Percentiles rank a stretch among this genome's conserved stretches.
phyloP scores from a whole-genome alignment of 805 yeast genomes.

The Hanseniaspora thailandica region DNA sequence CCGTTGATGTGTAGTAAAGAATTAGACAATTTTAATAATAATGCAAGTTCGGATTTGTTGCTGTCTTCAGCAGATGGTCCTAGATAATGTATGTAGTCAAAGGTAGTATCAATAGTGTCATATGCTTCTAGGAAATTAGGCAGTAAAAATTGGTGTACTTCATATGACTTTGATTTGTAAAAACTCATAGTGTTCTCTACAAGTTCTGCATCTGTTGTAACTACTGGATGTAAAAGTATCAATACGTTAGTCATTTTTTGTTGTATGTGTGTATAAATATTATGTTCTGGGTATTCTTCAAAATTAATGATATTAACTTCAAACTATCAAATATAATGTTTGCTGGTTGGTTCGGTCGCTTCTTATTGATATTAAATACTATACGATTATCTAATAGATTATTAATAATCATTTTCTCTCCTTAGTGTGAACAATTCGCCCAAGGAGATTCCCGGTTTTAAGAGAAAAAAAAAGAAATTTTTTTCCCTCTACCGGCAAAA shows the following conservation, averaged over 20 bases:
- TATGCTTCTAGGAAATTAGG: conserved; percentile 9
- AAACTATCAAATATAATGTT: background rate
- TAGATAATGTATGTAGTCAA: conserved; percentile 7
- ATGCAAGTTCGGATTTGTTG: conserved; percentile 7
- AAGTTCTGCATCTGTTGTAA: conserved; percentile 43
- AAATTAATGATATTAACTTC: no score
- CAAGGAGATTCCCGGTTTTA: background rate
- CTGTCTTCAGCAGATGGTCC: conserved; percentile 12
- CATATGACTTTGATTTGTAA: background rate
- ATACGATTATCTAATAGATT: background rate
- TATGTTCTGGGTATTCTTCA: no score
- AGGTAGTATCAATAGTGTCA: background rate
- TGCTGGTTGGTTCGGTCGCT: background rate
- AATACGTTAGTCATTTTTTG: conserved; percentile 23
- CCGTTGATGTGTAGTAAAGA: conserved; percentile 1
- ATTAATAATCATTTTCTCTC: no score
- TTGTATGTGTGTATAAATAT: background rate
- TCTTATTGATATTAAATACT: no score
- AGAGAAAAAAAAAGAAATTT: no score
- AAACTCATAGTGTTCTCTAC: conserved; percentile 26
- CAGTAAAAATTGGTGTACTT: conserved; percentile 10
- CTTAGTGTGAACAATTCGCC: background rate
- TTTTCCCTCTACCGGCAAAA: background rate
- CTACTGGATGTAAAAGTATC: conserved; percentile 54
- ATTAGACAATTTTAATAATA: conserved; percentile 9